Percentiles rank a stretch among this genome's conserved stretches.
Conservation (phyloP, 768 basidiomycete species). For the Kwoniella pini region DNA sequence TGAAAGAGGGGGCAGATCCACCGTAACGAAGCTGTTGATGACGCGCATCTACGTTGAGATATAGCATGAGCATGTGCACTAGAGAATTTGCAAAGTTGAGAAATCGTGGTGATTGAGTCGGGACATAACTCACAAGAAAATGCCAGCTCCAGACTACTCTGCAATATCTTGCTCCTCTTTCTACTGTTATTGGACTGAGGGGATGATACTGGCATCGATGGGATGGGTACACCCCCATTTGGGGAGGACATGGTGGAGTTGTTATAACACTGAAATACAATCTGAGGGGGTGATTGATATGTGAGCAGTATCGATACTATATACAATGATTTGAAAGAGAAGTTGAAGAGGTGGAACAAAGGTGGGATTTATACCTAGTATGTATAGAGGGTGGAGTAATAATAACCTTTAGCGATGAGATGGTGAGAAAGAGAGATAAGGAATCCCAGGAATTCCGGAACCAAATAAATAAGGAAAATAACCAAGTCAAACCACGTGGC, state of each 20-base stretch:
- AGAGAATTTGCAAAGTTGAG: neutral
- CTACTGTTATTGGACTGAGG: conserved; percentile 1
- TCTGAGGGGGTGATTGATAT: too few species aligned
- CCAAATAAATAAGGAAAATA: neutral
- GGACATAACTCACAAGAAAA: conserved; percentile 45
- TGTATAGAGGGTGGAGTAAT: too few species aligned
- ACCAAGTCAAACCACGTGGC: neutral
- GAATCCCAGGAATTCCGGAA: neutral
- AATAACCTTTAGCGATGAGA: too few species aligned
- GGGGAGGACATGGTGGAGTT: conserved; percentile 10
- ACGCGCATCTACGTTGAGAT: conserved; percentile 49
- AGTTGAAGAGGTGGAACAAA: neutral
- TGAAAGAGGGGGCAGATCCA: conserved; percentile 48
- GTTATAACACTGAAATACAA: too few species aligned
- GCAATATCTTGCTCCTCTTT: conserved; percentile 27
- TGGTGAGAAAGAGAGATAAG: neutral
- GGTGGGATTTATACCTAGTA: neutral
- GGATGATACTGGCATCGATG: conserved; percentile 10
- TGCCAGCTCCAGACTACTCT: conserved; percentile 38
- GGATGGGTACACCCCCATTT: conserved; percentile 24
- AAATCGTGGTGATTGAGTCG: neutral
- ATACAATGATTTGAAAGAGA: too few species aligned
- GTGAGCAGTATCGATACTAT: too few species aligned
- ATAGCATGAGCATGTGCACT: too few species aligned
- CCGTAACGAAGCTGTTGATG: conserved; percentile 47